A percentile compares a stretch with the other conserved stretches of the same genome.
Conservation (phyloP, 1,284 basidiomycete species). For the Paramarasmius palmivorus region DNA sequence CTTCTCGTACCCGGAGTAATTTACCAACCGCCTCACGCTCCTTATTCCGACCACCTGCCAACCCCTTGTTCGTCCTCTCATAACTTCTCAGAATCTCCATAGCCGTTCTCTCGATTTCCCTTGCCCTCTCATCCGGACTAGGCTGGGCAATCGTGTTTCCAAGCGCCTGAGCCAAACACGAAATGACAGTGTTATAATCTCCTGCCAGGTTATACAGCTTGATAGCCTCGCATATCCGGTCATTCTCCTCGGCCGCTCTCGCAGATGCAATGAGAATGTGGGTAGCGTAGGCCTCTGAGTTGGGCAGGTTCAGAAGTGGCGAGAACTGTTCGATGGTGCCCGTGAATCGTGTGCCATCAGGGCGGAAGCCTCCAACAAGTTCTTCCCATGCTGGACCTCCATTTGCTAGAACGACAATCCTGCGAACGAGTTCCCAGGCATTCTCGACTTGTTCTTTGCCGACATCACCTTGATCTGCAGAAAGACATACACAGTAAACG, state of each 20-base stretch:
- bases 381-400: constrained; percentile 85
- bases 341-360: constrained; percentile 85
- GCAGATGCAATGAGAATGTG: constrained; percentile 86
- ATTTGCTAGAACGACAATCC: constrained; percentile 87
- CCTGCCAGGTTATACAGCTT: constrained; percentile 95
- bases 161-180: constrained; percentile 86
- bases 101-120: constrained; percentile 78
- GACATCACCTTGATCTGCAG: constrained; percentile 72
- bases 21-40: constrained; percentile 79
- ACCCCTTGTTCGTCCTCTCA: constrained; percentile 73
- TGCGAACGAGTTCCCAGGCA: constrained; percentile 86
- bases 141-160: constrained; percentile 82
- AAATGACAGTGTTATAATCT: constrained; percentile 87
- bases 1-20: constrained; percentile 82
- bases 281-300: constrained; percentile 75
- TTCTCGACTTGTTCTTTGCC: constrained; percentile 84
- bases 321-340: constrained; percentile 79
- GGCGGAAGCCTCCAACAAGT: constrained; percentile 87
- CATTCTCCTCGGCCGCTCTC: constrained; percentile 71
- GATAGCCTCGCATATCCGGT: constrained; percentile 88
- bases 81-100: constrained; percentile 86
- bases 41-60: constrained; percentile 49
- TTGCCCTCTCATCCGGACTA: constrained; percentile 67
- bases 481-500: constrained; percentile 87
- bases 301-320: constrained; percentile 59